Evolutionary conservation across 805 yeast species (phyloP).

Genomic region (Ogataea corticis): DNA sequence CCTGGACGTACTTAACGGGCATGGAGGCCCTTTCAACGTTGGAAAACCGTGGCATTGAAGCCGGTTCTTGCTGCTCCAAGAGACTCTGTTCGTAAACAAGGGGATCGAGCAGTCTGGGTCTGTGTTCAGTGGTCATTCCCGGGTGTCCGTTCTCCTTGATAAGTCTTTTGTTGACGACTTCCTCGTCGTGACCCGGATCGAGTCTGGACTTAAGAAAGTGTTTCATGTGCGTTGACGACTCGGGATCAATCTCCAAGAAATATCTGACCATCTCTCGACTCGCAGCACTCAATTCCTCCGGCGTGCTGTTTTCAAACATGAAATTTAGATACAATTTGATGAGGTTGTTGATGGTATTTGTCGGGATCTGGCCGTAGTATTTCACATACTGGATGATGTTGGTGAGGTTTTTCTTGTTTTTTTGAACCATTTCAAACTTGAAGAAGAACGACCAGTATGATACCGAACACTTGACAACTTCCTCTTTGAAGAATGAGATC

Average conservation of each 20-base stretch:
- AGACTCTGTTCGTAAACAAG: constrained; percentile 28
- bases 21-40: constrained; percentile 64
- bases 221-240: constrained; percentile 34
- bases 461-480: constrained; percentile 39
- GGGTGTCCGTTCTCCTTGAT: constrained; percentile 39
- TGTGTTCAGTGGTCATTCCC: constrained; percentile 36
- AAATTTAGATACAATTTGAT: constrained; percentile 40
- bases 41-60: constrained; percentile 55
- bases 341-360: constrained; percentile 44
- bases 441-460: constrained; percentile 60
- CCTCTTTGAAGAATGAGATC: constrained; percentile 28
- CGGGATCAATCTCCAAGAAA: constrained; percentile 33
- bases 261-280: constrained; percentile 28
- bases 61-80: constrained; percentile 21
- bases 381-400: constrained; percentile 48
- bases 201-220: constrained; percentile 34
- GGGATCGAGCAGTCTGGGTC: constrained; percentile 46
- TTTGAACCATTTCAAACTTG: constrained; percentile 48
- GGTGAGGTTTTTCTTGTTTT: constrained; percentile 46
- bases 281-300: constrained; percentile 20
- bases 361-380: constrained; percentile 48
- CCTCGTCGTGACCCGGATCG: constrained; percentile 32
- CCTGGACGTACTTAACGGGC: constrained; percentile 42
- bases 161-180: constrained; percentile 28
- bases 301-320: constrained; percentile 29